These are phyloP conservation scores for Zygosaccharomyces gambellarensis DNA, from an alignment of 805 yeast species.

Conservation along the genomic window DNA sequence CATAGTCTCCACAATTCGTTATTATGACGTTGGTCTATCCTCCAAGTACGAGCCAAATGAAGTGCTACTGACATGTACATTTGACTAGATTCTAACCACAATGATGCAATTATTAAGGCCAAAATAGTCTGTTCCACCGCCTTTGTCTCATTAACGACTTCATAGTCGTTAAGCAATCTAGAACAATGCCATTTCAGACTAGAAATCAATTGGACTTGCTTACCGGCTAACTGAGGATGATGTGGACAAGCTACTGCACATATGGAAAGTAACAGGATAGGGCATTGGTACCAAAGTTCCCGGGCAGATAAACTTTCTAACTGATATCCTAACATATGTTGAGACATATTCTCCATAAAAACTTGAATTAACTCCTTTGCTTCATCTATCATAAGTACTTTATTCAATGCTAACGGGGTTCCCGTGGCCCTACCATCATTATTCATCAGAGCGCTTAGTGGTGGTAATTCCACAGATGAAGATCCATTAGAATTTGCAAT, in stretches of 20 bases:
- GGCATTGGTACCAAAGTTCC: conserved; percentile 50
- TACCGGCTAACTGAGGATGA: conserved; percentile 37
- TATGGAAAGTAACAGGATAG: conserved; percentile 54
- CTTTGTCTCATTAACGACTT: conserved; percentile 36
- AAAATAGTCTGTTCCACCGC: conserved; percentile 58
- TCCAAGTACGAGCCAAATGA: conserved; percentile 50
- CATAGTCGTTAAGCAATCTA: conserved; percentile 30
- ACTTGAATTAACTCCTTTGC: conserved; percentile 43
- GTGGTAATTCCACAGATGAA: conserved; percentile 5
- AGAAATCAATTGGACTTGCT: conserved; percentile 23
- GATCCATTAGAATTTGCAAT: not conserved
- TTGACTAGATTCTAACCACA: conserved; percentile 63
- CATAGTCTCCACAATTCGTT: conserved; percentile 49
- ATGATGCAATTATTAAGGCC: conserved; percentile 59
- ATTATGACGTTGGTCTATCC: conserved; percentile 15
- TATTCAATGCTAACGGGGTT: conserved; percentile 18
- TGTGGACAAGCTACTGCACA: conserved; percentile 61
- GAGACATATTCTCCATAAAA: conserved; percentile 53
- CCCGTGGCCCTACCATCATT: not conserved
- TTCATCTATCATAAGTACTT: conserved; percentile 36
- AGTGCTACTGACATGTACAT: conserved; percentile 63
- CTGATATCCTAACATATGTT: conserved; percentile 63
- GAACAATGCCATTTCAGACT: conserved; percentile 34
- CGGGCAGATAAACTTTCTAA: conserved; percentile 47
- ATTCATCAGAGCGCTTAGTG: not conserved